Base-by-base conservation (phyloP, 371 early-diverging fungal genomes). In the Amoeboaphelidium occidentale region DNA sequence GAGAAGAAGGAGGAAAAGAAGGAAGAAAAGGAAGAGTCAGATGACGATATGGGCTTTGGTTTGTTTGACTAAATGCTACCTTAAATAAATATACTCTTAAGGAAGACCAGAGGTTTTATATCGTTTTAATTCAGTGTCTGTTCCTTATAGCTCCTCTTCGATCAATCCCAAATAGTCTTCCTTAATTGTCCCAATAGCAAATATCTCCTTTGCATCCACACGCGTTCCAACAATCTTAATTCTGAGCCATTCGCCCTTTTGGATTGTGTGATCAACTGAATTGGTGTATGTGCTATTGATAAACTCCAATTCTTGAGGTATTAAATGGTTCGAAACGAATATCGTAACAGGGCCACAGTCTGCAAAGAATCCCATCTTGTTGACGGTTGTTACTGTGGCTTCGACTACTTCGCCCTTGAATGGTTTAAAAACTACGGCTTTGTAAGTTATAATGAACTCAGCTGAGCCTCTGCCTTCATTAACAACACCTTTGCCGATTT, bases 321-420 rank as follows among this genome's bases (percentile, higher is more conserved):
- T 87, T 42, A 81, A 62, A 59, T 86, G 80, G 32, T 67, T 75
- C 0, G 94, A 83, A 3, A 98, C 86, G 71, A 97, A 98, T 12
- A 97, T 82, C 57, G 81, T 76, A 25, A 98, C 66, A 1, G 99
- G 99, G 0, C 99, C 99, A 20, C 87, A 85, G 51, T 86, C 87
- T 12, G 84, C 89, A 65, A 92, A 93, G 58, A 97, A 85, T 3
- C 99, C 99, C 74, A 92, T 81, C 79, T 85, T 88, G 58, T 86
- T 94, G 13, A 96, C 93, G 26, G 79, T 81, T 0, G 81, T 82
- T 2, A 97, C 92, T 13, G 84, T 73, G 0, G 85, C 98, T 62
- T 99, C 97, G 2, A 97, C 67, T 1, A 97, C 96, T 66, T 98
- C 89, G 45, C 85, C 84, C 55, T 86, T 93, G 65, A 84, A 90